phyloP scores from a whole-genome alignment of 2,329 filamentous ascomycete species.

The Xenoacremonium recifei region DNA sequence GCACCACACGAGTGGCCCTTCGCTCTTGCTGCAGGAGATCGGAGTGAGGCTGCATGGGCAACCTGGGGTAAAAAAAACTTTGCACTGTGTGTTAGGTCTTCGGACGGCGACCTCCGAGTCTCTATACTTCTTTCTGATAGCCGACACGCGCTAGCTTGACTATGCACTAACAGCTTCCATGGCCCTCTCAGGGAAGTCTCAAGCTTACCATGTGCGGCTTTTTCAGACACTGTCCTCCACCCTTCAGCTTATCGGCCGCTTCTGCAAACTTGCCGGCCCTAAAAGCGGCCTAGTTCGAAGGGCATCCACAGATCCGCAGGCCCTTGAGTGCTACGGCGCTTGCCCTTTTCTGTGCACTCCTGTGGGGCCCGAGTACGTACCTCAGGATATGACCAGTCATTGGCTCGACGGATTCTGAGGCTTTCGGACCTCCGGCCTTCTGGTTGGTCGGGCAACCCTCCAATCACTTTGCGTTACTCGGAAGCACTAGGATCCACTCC shows the following conservation, averaged over 20 bases:
- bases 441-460: background rate
- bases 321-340: slow-evolving; percentile 8
- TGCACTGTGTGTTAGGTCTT: slow-evolving; percentile 20
- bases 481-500: no score
- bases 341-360: slow-evolving; percentile 20
- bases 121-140: slow-evolving; percentile 19
- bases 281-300: slow-evolving; percentile 18
- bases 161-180: slow-evolving; percentile 5
- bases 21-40: slow-evolving; percentile 22
- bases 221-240: slow-evolving; percentile 21
- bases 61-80: slow-evolving; percentile 23
- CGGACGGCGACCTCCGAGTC: slow-evolving; percentile 19
- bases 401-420: background rate
- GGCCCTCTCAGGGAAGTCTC: slow-evolving; percentile 2
- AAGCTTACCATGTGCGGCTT: slow-evolving; percentile 14
- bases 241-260: slow-evolving; percentile 28
- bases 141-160: background rate
- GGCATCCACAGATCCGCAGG: slow-evolving; percentile 1
- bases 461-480: no score
- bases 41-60: slow-evolving; percentile 24
- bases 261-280: slow-evolving; percentile 23
- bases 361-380: slow-evolving; percentile 19
- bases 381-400: background rate
- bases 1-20: slow-evolving; percentile 24
- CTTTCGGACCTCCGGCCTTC: background rate